Evolutionary conservation across 2,329 filamentous ascomycete genomes (phyloP), one percentile per base, ranked within the genome.

Genomic region (Teratosphaeria zuluensis): DNA sequence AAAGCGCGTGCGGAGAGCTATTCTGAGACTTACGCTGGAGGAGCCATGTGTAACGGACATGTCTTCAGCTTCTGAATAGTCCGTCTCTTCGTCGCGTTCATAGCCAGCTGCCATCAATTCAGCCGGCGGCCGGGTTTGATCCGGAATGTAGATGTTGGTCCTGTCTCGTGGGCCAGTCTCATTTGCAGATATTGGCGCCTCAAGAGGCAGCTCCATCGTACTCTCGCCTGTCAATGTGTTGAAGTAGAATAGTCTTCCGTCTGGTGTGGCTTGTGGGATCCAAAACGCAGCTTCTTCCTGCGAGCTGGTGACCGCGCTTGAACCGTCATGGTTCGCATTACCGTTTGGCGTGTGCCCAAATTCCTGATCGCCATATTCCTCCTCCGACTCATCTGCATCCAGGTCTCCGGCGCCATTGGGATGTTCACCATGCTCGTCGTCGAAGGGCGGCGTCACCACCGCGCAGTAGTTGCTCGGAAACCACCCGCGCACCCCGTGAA

Each of bases 401-500:
- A 63, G 65, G 55, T 67, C 67, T 32, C 60, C 62, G 52, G 73
- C 79, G 65, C 81, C 83, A 56, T 81, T 80, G 63, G 78, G 77
- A 57, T 89, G 85, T 33, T 81, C 80, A 32, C 87, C 79, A 61
- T 30, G 19, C 51, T 83, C 81, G 51, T 88, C 78, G 62, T 95
- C 89, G 66, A 90, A 87, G 55, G 87, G 82, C 66, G 85, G 86
- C 60, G 85, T 83, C 67, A 97, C 88, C 63, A 94, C 85, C 65
- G 90, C 86, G 77, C 94, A 97, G 77, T 99, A 99, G 75, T 99
- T 99, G 80, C 92, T 97, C 42, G 94, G 94, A 74, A 99, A 99
- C 94, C 94, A 99, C 72, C 94, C 94, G 72, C 94, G 87, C 66
- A 96, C 89, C 60, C 92, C 90, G 70, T 96, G 94, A 73, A 99